Evolutionary conservation across 78 protist genomes (phyloP).

Genomic region (Neovahlkampfia damariscottae): DNA sequence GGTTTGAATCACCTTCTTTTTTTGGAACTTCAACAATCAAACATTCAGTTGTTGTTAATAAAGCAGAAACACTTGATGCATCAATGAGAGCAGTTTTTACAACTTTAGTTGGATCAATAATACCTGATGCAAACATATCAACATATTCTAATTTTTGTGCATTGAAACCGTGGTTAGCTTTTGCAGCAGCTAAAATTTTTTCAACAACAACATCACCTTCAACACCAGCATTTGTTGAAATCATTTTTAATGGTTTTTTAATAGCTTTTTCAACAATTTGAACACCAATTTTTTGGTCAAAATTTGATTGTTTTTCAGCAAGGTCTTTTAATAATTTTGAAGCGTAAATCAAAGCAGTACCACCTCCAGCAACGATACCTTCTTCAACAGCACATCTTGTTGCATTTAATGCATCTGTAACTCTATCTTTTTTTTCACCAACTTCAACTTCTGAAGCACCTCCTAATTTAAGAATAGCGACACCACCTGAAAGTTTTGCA

Average conservation of each 20-base stretch:
- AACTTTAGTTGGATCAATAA: conserved; percentile 98
- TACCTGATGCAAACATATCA: conserved; percentile 87
- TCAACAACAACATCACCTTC: conserved; percentile 91
- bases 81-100: conserved; percentile 80
- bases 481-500: conserved; percentile 94
- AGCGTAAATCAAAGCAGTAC: conserved; percentile 77
- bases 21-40: conserved; percentile 25
- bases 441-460: conserved; percentile 98
- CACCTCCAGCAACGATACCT: conserved; percentile 98
- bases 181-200: conserved; percentile 57
- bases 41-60: conserved; percentile 35
- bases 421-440: conserved; percentile 95
- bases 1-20: conserved; percentile 12
- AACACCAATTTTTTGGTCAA: conserved; percentile 82
- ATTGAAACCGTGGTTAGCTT: conserved; percentile 69
- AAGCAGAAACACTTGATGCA: conserved; percentile 22
- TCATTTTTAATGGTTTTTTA: conserved; percentile 66
- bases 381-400: conserved; percentile 97
- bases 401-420: conserved; percentile 95
- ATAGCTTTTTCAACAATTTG: conserved; percentile 76
- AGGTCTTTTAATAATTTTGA: conserved; percentile 35
- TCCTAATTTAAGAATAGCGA: conserved; percentile 95
- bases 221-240: conserved; percentile 88
- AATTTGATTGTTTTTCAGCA: conserved; percentile 37
- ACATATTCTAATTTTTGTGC: conserved; percentile 66